These are phyloP conservation scores for Colletotrichum tabaci DNA, from an alignment of 2,329 filamentous ascomycete genomes.

Conservation along the genomic window DNA sequence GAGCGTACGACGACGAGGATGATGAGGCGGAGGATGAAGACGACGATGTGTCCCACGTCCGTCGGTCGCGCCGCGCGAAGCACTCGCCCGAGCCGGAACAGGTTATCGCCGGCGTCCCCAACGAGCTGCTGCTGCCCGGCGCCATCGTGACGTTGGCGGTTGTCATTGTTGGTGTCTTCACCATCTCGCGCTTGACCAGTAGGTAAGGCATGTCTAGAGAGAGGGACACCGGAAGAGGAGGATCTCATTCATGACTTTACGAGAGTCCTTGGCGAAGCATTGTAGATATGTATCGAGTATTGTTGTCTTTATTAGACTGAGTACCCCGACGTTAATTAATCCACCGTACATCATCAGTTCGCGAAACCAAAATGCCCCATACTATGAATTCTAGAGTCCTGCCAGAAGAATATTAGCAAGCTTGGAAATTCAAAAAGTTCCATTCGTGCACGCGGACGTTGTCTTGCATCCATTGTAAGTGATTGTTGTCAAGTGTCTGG, in stretches of 20 bases:
- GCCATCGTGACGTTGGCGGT: constrained; percentile 96
- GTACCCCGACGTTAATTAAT: constrained; percentile 44
- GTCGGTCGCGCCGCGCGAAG: constrained; percentile 60
- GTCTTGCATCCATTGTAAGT: background rate
- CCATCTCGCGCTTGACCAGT: constrained; percentile 79
- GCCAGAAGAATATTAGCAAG: too few relatives aligned
- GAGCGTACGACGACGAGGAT: constrained; percentile 66
- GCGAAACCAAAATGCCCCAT: background rate
- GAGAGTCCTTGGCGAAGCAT: constrained; percentile 48
- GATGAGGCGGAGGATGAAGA: constrained; percentile 69
- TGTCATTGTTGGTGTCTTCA: constrained; percentile 94
- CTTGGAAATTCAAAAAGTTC: fast-evolving
- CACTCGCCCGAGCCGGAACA: constrained; percentile 74
- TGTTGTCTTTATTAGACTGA: constrained; percentile 43
- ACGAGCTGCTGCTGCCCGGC: constrained; percentile 92
- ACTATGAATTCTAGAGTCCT: too few relatives aligned
- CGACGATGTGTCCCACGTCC: constrained; percentile 66
- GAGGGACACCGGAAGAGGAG: constrained; percentile 25
- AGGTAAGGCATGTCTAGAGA: constrained; percentile 55
- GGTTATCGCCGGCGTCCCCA: constrained; percentile 91
- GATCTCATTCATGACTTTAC: constrained; percentile 53
- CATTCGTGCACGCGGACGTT: background rate
- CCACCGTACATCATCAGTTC: constrained; percentile 23
- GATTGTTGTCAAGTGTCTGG: background rate
- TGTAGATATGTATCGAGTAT: constrained; percentile 51